Conservation (phyloP, 805 yeast species). For the Limtongia smithiae region DNA sequence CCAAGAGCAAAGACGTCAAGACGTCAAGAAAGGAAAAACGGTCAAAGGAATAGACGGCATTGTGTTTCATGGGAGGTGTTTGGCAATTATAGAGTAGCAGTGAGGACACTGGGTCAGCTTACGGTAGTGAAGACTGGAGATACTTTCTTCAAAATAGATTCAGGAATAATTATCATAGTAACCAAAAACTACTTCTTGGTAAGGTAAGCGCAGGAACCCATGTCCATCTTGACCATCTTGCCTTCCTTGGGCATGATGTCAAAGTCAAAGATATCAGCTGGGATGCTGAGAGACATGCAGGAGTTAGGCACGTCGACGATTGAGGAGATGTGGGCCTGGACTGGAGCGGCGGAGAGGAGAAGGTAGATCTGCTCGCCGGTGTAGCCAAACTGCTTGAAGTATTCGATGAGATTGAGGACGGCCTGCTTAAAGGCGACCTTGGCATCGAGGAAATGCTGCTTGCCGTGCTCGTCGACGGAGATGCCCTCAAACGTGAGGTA, state of each 20-base stretch:
- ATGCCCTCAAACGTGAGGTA: conserved; percentile 53
- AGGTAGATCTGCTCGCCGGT: conserved; percentile 51
- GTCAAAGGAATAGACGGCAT: too few species aligned
- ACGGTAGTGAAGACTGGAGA: too few species aligned
- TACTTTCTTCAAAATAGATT: too few species aligned
- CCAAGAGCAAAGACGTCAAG: too few species aligned
- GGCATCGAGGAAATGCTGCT: conserved; percentile 46
- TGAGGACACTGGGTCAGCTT: too few species aligned
- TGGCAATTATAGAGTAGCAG: neutral
- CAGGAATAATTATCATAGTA: too few species aligned
- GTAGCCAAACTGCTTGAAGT: conserved; percentile 49
- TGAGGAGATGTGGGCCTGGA: conserved; percentile 52
- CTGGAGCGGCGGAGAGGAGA: conserved; percentile 47
- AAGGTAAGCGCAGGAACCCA: conserved; percentile 22
- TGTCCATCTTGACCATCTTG: conserved; percentile 15
- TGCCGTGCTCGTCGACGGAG: conserved; percentile 49
- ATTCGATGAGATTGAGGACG: conserved; percentile 49
- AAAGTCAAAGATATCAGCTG: conserved; percentile 52
- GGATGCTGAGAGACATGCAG: conserved; percentile 50
- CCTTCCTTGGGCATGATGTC: conserved; percentile 35
- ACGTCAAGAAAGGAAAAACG: too few species aligned
- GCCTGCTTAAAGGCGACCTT: conserved; percentile 53
- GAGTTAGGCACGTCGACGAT: conserved; percentile 53
- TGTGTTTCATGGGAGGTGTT: too few species aligned
- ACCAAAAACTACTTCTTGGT: conserved; percentile 5